Evolutionary conservation across 2,329 filamentous ascomycete genomes (phyloP).

Genomic region (Akanthomyces uredinophilus): DNA sequence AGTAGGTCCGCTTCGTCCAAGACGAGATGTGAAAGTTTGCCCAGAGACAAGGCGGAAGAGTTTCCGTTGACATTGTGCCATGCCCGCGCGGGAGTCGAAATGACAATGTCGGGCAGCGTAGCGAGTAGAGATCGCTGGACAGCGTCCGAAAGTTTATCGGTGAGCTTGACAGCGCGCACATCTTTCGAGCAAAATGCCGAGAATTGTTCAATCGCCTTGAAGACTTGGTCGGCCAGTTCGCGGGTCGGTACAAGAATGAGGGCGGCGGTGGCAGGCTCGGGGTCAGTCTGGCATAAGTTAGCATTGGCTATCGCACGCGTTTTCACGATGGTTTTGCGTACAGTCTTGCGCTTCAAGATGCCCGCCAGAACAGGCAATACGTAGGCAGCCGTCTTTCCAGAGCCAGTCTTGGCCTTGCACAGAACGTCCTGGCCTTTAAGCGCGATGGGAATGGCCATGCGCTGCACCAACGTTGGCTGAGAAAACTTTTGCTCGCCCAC

Average conservation of each 20-base stretch:
- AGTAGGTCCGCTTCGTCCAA: constrained; percentile 94
- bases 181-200: constrained; percentile 81
- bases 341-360: constrained; percentile 72
- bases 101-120: constrained; percentile 80
- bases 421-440: constrained; percentile 85
- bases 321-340: constrained; percentile 27
- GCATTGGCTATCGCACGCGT: neutral
- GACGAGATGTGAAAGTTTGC: constrained; percentile 69
- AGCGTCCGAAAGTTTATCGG: constrained; percentile 81
- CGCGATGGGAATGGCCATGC: constrained; percentile 79
- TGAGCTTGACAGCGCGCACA: constrained; percentile 76
- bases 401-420: constrained; percentile 89
- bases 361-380: constrained; percentile 81
- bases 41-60: constrained; percentile 57
- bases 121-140: constrained; percentile 84
- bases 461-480: constrained; percentile 83
- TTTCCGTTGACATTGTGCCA: constrained; percentile 71
- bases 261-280: constrained; percentile 57
- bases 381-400: constrained; percentile 96
- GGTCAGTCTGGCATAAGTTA: constrained; percentile 37
- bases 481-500: constrained; percentile 79
- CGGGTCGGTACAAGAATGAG: constrained; percentile 90
- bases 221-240: constrained; percentile 89
- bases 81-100: constrained; percentile 84
- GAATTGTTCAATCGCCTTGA: constrained; percentile 70